Percentiles rank a stretch among this genome's conserved stretches.
Evolutionary conservation across 1,284 basidiomycete species (phyloP).

Genomic region (Anthracocystis setariae): DNA sequence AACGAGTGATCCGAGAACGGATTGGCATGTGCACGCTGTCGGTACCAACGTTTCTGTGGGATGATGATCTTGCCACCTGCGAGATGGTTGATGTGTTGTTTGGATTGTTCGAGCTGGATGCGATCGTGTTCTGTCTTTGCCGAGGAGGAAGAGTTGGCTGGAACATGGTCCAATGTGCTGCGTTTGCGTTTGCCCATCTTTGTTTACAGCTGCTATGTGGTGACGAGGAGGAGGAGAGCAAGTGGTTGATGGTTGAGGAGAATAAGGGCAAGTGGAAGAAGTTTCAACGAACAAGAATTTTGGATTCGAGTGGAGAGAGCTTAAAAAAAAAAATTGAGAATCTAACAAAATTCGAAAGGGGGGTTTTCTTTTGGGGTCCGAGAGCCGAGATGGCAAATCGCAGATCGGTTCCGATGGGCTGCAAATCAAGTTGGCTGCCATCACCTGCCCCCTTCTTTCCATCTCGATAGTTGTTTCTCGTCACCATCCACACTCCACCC

Average conservation of each 20-base stretch:
- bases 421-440: not conserved
- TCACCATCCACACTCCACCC: not conserved
- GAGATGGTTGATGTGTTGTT: constrained; percentile 53
- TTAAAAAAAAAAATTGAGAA: constrained; percentile 1
- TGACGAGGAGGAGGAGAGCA: not conserved
- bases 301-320: not conserved
- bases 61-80: constrained; percentile 55
- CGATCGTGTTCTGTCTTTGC: constrained; percentile 40
- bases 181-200: constrained; percentile 44
- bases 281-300: not conserved
- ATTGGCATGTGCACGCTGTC: constrained; percentile 97
- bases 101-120: constrained; percentile 40
- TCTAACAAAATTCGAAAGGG: constrained; percentile 5
- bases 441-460: not conserved
- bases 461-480: not conserved
- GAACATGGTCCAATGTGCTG: constrained; percentile 27
- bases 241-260: no score
- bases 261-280: no score
- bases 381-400: constrained; percentile 3
- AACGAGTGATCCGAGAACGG: constrained; percentile 96
- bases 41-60: constrained; percentile 89
- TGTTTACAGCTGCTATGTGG: not conserved
- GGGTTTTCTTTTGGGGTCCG: no score
- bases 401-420: constrained; percentile 14
- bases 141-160: constrained; percentile 14